phyloP scores from a whole-genome alignment of 1,284 basidiomycete genomes.

The Peniophora sp. region DNA sequence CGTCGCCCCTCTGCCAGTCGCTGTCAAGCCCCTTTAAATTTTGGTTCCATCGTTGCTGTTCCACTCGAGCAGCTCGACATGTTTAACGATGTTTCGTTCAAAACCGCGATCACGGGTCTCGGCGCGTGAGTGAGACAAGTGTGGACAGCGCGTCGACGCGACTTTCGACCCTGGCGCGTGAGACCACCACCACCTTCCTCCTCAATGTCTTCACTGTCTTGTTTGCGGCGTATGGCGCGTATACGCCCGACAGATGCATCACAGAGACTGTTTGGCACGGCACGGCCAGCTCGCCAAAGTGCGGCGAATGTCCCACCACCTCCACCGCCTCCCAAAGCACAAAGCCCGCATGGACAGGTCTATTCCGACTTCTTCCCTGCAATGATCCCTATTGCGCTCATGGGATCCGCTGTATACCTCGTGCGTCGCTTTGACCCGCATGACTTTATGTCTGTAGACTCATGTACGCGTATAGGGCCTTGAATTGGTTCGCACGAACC shows the following conservation, averaged over 20 bases:
- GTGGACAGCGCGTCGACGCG: no score
- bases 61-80: no score
- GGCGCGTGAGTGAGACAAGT: no score
- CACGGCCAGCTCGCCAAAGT: background rate
- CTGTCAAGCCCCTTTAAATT: no score
- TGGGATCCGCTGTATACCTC: slow-evolving; percentile 72
- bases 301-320: slow-evolving; percentile 7
- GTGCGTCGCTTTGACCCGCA: slow-evolving; percentile 29
- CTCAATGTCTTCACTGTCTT: background rate
- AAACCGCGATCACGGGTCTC: no score
- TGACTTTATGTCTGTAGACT: slow-evolving; percentile 1
- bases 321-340: slow-evolving; percentile 6
- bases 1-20: no score
- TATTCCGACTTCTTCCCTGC: slow-evolving; percentile 62
- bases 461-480: slow-evolving; percentile 39
- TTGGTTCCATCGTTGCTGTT: no score
- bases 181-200: background rate
- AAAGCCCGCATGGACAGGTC: slow-evolving; percentile 52
- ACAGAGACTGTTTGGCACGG: no score
- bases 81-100: no score
- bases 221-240: background rate
- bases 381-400: slow-evolving; percentile 68
- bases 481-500: slow-evolving; percentile 48
- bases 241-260: no score
- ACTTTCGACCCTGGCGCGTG: no score